A percentile compares a stretch with the other conserved stretches of the same genome.
Evolutionary conservation across 331 rosid genomes (phyloP).

Genomic region (Telfairia occidentalis): DNA sequence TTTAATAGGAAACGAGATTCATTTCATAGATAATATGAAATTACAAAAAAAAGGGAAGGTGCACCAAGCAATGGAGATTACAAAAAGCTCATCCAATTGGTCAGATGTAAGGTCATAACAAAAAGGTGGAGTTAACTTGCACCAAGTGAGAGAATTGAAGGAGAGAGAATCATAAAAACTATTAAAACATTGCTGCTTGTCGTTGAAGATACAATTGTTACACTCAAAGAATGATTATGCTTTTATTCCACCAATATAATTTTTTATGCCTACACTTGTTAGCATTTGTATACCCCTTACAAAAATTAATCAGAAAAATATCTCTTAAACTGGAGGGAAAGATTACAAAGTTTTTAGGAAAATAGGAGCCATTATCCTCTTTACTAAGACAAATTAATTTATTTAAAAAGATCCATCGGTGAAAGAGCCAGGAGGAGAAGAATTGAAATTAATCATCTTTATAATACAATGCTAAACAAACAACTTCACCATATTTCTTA

Average conservation of each 20-base stretch:
- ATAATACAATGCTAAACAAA: not conserved
- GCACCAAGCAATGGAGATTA: no score
- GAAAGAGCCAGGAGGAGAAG: not conserved
- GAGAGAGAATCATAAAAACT: no score
- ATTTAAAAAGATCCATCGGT: not conserved
- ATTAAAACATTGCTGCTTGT: no score
- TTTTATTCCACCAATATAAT: not conserved
- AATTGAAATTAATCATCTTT: not conserved
- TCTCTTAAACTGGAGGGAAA: not conserved
- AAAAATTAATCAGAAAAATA: not conserved
- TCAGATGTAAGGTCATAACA: no score
- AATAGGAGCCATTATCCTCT: not conserved
- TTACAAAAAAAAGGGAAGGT: no score
- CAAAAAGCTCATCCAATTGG: no score
- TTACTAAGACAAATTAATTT: not conserved
- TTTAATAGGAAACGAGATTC: no score
- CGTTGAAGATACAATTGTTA: no score
- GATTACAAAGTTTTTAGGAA: not conserved
- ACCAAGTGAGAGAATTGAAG: no score
- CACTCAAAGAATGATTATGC: not conserved
- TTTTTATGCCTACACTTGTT: not conserved
- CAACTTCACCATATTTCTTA: not conserved
- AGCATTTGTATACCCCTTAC: not conserved
- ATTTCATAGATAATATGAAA: no score
- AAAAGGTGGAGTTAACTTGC: no score